phyloP scores from a whole-genome alignment of 2,329 filamentous ascomycete genomes.

The Penicillium sp. region DNA sequence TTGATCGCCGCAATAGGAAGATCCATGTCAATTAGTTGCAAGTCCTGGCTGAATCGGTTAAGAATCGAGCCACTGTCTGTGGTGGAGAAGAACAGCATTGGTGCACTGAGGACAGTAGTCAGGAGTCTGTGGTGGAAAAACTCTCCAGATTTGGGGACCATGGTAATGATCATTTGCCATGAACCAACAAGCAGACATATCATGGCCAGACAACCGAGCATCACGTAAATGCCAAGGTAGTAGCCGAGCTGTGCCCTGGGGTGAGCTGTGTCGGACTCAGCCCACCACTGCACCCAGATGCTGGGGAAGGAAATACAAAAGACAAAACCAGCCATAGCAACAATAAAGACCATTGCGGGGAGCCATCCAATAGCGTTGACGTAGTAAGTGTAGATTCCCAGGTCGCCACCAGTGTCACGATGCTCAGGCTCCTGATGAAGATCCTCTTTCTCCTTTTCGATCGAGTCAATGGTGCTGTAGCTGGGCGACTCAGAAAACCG shows the following conservation, averaged over 20 bases:
- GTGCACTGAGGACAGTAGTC: slow-evolving; percentile 47
- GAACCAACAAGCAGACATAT: slow-evolving; percentile 37
- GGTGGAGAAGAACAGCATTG: slow-evolving; percentile 45
- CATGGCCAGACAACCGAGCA: slow-evolving; percentile 41
- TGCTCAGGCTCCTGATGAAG: slow-evolving; percentile 18
- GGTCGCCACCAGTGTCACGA: slow-evolving; percentile 37
- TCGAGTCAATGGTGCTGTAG: slow-evolving; percentile 16
- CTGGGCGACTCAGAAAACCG: slow-evolving; percentile 20
- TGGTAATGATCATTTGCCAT: slow-evolving; percentile 53
- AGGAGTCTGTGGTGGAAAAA: slow-evolving; percentile 52
- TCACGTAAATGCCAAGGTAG: slow-evolving; percentile 42
- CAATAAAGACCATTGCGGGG: slow-evolving; percentile 35
- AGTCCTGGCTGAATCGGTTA: slow-evolving; percentile 48
- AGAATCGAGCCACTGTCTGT: slow-evolving; percentile 44
- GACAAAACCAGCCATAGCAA: slow-evolving; percentile 39
- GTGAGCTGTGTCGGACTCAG: slow-evolving; percentile 35
- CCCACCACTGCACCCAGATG: slow-evolving; percentile 47
- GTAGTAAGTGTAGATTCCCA: slow-evolving; percentile 45
- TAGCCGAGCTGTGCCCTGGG: slow-evolving; percentile 36
- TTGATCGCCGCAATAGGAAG: slow-evolving; percentile 44
- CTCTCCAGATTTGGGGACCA: slow-evolving; percentile 55
- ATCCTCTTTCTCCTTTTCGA: slow-evolving; percentile 21
- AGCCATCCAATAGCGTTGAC: slow-evolving; percentile 39
- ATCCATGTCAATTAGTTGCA: slow-evolving; percentile 47
- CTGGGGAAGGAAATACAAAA: slow-evolving; percentile 45